Percentiles rank a stretch among this genome's conserved stretches.
Evolutionary conservation across 345 rosid genomes (phyloP).

Genomic region (Aurinia saxatilis): DNA sequence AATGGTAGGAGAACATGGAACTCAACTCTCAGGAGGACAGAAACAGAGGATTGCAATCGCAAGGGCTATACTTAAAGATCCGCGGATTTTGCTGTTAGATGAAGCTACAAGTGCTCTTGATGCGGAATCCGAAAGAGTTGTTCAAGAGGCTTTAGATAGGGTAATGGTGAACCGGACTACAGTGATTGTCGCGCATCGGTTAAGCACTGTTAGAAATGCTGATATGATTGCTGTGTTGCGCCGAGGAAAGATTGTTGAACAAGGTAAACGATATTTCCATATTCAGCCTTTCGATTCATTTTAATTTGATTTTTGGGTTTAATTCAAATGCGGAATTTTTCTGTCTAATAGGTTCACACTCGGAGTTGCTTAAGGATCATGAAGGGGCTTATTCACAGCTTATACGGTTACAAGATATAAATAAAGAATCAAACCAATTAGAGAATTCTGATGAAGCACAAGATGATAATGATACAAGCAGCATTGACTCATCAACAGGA

Average conservation of each 20-base stretch:
- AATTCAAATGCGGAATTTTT: no score
- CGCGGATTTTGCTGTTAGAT: conserved; percentile 57
- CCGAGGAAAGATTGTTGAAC: conserved; percentile 60
- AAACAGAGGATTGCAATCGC: conserved; percentile 82
- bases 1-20: conserved; percentile 79
- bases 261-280: conserved; percentile 35
- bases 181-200: conserved; percentile 66
- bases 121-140: conserved; percentile 63
- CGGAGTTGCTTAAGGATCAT: conserved; percentile 42
- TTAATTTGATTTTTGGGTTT: not conserved
- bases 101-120: conserved; percentile 87
- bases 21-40: conserved; percentile 84
- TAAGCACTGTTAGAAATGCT: conserved; percentile 62
- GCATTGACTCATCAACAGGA: conserved; percentile 32
- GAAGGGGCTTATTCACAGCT: conserved; percentile 70
- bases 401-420: conserved; percentile 49
- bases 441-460: not conserved
- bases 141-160: conserved; percentile 69
- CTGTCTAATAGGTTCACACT: conserved; percentile 40
- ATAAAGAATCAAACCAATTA: not conserved
- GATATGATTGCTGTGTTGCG: conserved; percentile 64
- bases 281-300: not conserved
- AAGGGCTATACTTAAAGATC: conserved; percentile 64
- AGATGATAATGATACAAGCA: not conserved
- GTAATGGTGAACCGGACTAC: conserved; percentile 67